Conservation (phyloP, 2,329 filamentous ascomycete genomes). For the Fusarium sp. region DNA sequence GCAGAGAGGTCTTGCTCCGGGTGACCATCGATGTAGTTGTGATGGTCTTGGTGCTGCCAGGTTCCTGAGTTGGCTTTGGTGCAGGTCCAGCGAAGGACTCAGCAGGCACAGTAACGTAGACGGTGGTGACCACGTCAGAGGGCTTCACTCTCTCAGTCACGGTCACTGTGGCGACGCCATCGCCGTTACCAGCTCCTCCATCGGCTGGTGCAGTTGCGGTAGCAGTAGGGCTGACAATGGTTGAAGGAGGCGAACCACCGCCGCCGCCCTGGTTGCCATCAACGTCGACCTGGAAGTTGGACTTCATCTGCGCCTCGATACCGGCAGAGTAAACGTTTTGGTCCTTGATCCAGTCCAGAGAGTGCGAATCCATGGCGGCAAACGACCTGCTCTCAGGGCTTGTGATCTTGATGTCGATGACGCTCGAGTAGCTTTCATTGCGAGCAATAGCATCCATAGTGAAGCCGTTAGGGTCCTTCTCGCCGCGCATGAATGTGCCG, state of each 20-base stretch:
- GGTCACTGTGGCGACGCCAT: conserved; percentile 43
- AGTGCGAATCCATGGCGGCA: conserved; percentile 37
- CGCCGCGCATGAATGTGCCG: conserved; percentile 54
- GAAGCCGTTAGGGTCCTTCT: conserved; percentile 53
- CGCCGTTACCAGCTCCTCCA: conserved; percentile 26
- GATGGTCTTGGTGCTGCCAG: conserved; percentile 34
- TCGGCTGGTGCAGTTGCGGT: conserved; percentile 24
- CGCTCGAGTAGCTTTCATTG: conserved; percentile 57
- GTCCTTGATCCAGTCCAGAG: conserved; percentile 49
- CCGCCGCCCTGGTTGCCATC: conserved; percentile 37
- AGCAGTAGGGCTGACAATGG: conserved; percentile 23
- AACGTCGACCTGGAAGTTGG: conserved; percentile 59
- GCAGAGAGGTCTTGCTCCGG: conserved; percentile 11
- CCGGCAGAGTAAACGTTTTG: conserved; percentile 58
- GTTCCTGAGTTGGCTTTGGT: conserved; percentile 20
- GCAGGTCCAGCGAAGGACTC: conserved; percentile 25
- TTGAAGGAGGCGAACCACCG: conserved; percentile 37
- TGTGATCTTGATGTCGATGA: conserved; percentile 55
- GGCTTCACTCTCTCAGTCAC: conserved; percentile 55
- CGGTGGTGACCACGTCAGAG: conserved; percentile 53
- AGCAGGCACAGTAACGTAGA: conserved; percentile 52
- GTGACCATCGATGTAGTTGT: conserved; percentile 41
- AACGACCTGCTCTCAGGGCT: conserved; percentile 40
- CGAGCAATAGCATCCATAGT: conserved; percentile 48
- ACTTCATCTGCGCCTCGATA: conserved; percentile 58